phyloP scores from a whole-genome alignment of 306 rosid species.

The Pyrus pyrifolia region DNA sequence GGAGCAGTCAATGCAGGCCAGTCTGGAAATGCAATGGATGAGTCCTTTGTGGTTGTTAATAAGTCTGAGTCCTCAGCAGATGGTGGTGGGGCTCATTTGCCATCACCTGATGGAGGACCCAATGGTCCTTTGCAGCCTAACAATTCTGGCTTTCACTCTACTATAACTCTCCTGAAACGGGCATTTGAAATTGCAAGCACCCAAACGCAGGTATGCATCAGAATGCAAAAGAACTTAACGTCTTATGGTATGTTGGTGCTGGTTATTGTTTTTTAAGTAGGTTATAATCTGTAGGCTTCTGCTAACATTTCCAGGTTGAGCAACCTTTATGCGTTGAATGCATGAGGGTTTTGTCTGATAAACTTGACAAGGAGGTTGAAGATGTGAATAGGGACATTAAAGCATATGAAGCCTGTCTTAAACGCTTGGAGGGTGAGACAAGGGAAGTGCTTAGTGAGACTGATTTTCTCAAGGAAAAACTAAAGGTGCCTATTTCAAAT shows the following conservation, averaged over 20 bases:
- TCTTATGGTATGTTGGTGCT: background rate
- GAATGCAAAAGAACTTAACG: background rate
- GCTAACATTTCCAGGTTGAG: constrained; percentile 57
- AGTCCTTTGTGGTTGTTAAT: constrained; percentile 86
- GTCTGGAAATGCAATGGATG: constrained; percentile 81
- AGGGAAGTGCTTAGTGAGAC: constrained; percentile 83
- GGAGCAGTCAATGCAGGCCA: constrained; percentile 41
- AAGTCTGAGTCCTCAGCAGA: constrained; percentile 74
- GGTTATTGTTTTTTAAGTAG: background rate
- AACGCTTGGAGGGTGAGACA: constrained; percentile 76
- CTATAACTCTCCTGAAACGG: constrained; percentile 64
- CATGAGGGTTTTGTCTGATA: constrained; percentile 85
- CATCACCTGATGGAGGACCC: constrained; percentile 45
- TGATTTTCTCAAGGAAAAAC: constrained; percentile 85
- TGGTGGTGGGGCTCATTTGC: constrained; percentile 57
- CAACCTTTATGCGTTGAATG: constrained; percentile 97
- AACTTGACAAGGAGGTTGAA: constrained; percentile 92
- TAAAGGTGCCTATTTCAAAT: constrained; percentile 51
- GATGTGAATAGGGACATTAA: constrained; percentile 85
- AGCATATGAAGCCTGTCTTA: constrained; percentile 86
- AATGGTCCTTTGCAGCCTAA: constrained; percentile 55
- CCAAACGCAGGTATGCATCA: constrained; percentile 73
- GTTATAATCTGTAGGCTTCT: constrained; percentile 7
- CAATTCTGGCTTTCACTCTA: constrained; percentile 70
- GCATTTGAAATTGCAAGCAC: constrained; percentile 94